Base-by-base conservation (phyloP, 257 asterid species). In the Forsythia suspensa region DNA sequence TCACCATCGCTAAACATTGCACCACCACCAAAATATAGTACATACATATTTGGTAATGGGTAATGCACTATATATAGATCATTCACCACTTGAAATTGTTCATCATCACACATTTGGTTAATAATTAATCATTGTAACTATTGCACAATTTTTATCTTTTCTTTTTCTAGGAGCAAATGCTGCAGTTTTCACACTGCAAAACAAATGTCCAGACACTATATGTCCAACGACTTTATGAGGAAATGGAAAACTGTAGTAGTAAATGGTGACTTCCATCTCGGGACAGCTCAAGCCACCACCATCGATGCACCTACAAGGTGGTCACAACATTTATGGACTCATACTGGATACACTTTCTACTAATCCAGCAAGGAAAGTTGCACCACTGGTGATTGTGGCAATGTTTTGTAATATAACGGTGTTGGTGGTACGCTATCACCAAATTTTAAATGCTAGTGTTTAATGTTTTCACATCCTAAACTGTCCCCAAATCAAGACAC, bases 291-390 rank as follows among this genome's bases (percentile, higher is more conserved):
- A 8, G 24, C 2, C 1, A 34, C 76, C 61, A 24, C 15, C 6
- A 20, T 93, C 16, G 5, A 37, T 1, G 89, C 90, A 6, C 95
- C 95, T 10, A 1, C 77, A 0, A 91, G 87, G 21, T 91, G 94
- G 97, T 90, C 96, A 4, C 96, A 96, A 80, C 94, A 89, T 5
- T 77, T 94, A 78, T 94, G 97, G 96, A 83, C 89, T 0, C 77
- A 94, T 3, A 90, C 55, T 24, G 90, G 90, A 51, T 94, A 96
- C 90, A 69, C 2, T 18, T 94, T 92, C 55, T 91, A 88, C 80
- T 71, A 18, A 36, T 82, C 90, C 3, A 90, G 93, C 20, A 80
- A 65, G 9, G 92, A 94, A 44, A 65, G 48, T 65, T 93, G 98
- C 79, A 21, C 76, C 79, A 89, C 94, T 0, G 92, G 92, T 0